Evolutionary conservation across 2,329 filamentous ascomycete genomes (phyloP).

Genomic region (Aureobasidium melanogenum): DNA sequence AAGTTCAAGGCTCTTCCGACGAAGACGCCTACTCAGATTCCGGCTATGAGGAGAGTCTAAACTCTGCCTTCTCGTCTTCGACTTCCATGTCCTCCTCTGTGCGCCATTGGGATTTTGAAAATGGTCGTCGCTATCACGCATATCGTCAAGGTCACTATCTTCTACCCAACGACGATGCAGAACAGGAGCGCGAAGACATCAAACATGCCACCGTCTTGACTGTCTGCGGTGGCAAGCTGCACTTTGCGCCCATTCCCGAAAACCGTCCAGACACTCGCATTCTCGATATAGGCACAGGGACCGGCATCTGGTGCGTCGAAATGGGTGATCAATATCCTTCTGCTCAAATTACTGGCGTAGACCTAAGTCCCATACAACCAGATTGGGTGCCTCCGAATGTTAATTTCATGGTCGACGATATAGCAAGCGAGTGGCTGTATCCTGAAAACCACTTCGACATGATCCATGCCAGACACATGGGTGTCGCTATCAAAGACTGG

Average conservation of each 20-base stretch:
- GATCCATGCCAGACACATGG: slow-evolving; percentile 7
- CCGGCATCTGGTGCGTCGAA: slow-evolving; percentile 31
- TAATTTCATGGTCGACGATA: slow-evolving; percentile 25
- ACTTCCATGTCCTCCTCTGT: slow-evolving; percentile 10
- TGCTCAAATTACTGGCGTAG: slow-evolving; percentile 35
- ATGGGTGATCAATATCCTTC: slow-evolving; percentile 26
- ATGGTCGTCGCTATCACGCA: slow-evolving; percentile 23
- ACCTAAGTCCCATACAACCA: slow-evolving; percentile 43
- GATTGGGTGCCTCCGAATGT: slow-evolving; percentile 33
- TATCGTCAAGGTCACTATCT: slow-evolving; percentile 19
- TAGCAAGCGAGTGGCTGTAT: slow-evolving; percentile 22
- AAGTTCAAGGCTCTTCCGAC: slow-evolving; percentile 5
- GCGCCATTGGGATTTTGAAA: slow-evolving; percentile 13
- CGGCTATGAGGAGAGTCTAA: slow-evolving; percentile 4
- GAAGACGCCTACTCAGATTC: slow-evolving; percentile 8
- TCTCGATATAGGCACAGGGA: slow-evolving; percentile 44
- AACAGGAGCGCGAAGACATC: slow-evolving; percentile 23
- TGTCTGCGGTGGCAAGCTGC: slow-evolving; percentile 12
- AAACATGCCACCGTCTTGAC: slow-evolving; percentile 16
- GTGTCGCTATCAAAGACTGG: slow-evolving; percentile 14
- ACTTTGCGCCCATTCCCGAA: slow-evolving; percentile 8
- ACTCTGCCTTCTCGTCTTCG: not conserved
- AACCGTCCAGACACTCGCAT: slow-evolving; percentile 24
- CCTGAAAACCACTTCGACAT: slow-evolving; percentile 11
- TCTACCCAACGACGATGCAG: slow-evolving; percentile 22